phyloP scores from a whole-genome alignment of 2,329 filamentous ascomycete species.

The Hypoxylon sp. region DNA sequence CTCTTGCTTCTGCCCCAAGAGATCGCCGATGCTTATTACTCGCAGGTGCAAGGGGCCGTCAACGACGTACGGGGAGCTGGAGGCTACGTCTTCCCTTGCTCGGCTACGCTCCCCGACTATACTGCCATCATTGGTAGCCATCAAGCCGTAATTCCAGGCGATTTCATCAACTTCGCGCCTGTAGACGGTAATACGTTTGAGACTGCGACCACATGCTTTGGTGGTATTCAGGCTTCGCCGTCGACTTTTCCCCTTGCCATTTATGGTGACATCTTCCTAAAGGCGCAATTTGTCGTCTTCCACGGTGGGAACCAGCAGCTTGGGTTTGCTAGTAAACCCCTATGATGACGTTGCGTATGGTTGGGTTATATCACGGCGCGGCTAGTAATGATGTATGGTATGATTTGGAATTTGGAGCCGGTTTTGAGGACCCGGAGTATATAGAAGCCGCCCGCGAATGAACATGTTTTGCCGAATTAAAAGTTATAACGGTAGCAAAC shows the following conservation, averaged over 20 bases:
- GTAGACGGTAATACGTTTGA: slow-evolving; percentile 65
- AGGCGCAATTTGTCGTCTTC: slow-evolving; percentile 77
- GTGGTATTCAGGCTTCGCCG: slow-evolving; percentile 73
- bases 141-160: slow-evolving; percentile 50
- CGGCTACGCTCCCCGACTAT: slow-evolving; percentile 61
- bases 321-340: slow-evolving; percentile 62
- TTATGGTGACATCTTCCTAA: slow-evolving; percentile 79
- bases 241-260: slow-evolving; percentile 72
- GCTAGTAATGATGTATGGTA: slow-evolving; percentile 1
- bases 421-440: slow-evolving; percentile 6
- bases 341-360: slow-evolving; percentile 15
- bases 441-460: slow-evolving; percentile 6
- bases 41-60: slow-evolving; percentile 65
- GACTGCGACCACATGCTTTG: slow-evolving; percentile 71
- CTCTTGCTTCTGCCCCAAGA: slow-evolving; percentile 69
- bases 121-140: slow-evolving; percentile 50
- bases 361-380: background rate
- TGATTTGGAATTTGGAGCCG: slow-evolving; percentile 16
- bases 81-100: slow-evolving; percentile 72
- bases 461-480: slow-evolving; percentile 8
- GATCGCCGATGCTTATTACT: slow-evolving; percentile 71
- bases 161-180: slow-evolving; percentile 62
- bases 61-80: slow-evolving; percentile 59
- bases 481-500: slow-evolving; percentile 8
- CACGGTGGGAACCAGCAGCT: slow-evolving; percentile 63